Evolutionary conservation across 2,329 filamentous ascomycete genomes (phyloP), one percentile per base, ranked within the genome.

Genomic region (Grosmannia clavigera): DNA sequence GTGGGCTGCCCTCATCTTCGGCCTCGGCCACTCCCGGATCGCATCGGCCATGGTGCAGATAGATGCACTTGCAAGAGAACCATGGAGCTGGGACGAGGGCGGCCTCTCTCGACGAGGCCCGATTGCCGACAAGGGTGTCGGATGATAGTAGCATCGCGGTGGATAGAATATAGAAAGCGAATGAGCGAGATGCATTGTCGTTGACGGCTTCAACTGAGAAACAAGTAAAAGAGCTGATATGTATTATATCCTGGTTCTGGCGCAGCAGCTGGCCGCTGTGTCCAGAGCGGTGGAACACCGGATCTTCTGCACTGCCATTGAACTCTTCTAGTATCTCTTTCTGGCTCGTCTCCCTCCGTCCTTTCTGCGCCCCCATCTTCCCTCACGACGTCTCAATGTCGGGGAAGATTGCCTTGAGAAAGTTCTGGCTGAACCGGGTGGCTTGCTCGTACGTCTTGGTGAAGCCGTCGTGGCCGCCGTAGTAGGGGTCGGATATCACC

Each of bases 401-500:
- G 1, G 75, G 74, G 60, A 84, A 75, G 38, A 83, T 75, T 54
- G 85, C 78, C 67, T 80, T 77, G 64, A 96, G 67, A 67, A 96
- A 91, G 60, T 87, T 90, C 69, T 78, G 80, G 2, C 88, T 86
- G 70, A 95, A 96, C 63, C 87, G 78, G 62, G 79, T 75, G 64
- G 87, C 86, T 77, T 96, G 92, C 74, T 92, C 84, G 73, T 88
- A 97, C n/a, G 91, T 90, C 68, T 80, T 82, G 67, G 87, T 83
- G 69, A 97, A 97, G 2, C 90, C 91, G 66, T 88, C 81, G 4
- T 78, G 75, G 14, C 83, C 90, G n/a, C 90, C 91, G 71, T 97
- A 97, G 74, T 97, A 99, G 16, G 94, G 94, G 71, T 97, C 94
- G 61, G 82, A 77, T 10, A 96, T 85, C 55, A 89, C 81, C 75